These are phyloP conservation scores for Fraxinus xanthoxyloides DNA, from an alignment of 305 asterid genomes.

Conservation along the genomic window DNA sequence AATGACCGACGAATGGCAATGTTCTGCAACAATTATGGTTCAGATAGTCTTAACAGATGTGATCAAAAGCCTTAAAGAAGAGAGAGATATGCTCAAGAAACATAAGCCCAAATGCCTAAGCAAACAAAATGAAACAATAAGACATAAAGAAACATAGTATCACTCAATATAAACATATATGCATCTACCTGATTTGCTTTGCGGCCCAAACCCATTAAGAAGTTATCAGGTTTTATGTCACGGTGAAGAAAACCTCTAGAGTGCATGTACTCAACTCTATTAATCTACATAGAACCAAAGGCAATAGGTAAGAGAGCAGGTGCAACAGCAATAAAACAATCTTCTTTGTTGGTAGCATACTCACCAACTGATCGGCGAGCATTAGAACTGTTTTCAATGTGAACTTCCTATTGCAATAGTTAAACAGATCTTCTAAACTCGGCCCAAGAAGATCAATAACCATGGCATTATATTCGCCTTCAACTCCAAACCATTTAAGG, in stretches of 20 bases:
- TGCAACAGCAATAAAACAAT: too few species aligned
- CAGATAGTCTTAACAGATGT: slow-evolving; percentile 4
- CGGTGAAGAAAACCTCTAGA: too few species aligned
- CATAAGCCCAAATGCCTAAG: neutral
- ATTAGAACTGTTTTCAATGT: too few species aligned
- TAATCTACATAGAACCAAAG: too few species aligned
- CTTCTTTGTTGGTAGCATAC: too few species aligned
- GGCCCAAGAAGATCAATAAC: slow-evolving; percentile 97
- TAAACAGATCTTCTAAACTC: slow-evolving; percentile 48
- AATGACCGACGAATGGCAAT: neutral
- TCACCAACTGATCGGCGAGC: too few species aligned
- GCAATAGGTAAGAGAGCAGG: too few species aligned
- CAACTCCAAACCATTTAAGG: slow-evolving; percentile 93
- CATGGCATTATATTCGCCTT: slow-evolving; percentile 90
- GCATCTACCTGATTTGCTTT: slow-evolving; percentile 80
- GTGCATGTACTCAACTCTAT: too few species aligned
- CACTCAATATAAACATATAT: slow-evolving; percentile 6
- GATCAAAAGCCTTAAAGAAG: neutral
- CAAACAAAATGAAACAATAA: slow-evolving; percentile 1
- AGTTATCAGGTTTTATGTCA: too few species aligned
- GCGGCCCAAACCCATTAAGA: slow-evolving; percentile 87
- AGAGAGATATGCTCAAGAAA: slow-evolving; percentile 15
- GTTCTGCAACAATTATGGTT: neutral
- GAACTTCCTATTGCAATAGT: too few species aligned
- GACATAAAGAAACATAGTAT: neutral